Evolutionary conservation across 192 early-diverging fungal genomes (phyloP).

Genomic region (Backusella psychrophila): DNA sequence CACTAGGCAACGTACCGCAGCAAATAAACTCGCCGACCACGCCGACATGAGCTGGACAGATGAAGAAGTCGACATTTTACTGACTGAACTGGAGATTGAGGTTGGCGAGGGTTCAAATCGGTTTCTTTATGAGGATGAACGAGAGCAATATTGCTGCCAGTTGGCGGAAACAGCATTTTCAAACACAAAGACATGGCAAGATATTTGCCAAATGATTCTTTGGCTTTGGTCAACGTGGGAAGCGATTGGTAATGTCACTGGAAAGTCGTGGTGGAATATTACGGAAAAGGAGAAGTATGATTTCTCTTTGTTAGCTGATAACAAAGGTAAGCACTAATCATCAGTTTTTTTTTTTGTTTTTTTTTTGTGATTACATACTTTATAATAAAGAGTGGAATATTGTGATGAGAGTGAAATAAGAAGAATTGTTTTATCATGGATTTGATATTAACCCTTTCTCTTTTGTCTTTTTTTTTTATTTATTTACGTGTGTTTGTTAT

Average conservation of each 20-base stretch:
- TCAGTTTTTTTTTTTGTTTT: neutral
- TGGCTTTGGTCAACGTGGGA: constrained; percentile 12
- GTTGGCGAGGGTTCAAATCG: constrained; percentile 1
- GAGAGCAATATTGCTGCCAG: neutral
- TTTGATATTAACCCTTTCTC: neutral
- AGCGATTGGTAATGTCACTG: neutral
- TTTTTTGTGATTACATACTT: neutral
- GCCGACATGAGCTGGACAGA: neutral
- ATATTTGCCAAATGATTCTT: constrained; percentile 1
- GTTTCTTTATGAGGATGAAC: constrained; percentile 1
- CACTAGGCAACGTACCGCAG: neutral
- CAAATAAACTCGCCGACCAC: neutral
- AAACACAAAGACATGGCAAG: neutral
- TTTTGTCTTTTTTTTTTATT: neutral
- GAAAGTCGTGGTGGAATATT: constrained; percentile 11
- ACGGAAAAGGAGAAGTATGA: constrained; percentile 2
- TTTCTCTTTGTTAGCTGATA: neutral
- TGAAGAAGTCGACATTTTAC: neutral
- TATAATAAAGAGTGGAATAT: neutral
- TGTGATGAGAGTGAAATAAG: neutral
- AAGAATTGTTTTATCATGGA: neutral
- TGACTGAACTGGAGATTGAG: neutral
- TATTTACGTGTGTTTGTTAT: neutral
- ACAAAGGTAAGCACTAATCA: neutral
- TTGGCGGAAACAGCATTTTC: neutral